Evolutionary conservation across 179 eudicot species (phyloP).

Genomic region (Beta macrorhiza): DNA sequence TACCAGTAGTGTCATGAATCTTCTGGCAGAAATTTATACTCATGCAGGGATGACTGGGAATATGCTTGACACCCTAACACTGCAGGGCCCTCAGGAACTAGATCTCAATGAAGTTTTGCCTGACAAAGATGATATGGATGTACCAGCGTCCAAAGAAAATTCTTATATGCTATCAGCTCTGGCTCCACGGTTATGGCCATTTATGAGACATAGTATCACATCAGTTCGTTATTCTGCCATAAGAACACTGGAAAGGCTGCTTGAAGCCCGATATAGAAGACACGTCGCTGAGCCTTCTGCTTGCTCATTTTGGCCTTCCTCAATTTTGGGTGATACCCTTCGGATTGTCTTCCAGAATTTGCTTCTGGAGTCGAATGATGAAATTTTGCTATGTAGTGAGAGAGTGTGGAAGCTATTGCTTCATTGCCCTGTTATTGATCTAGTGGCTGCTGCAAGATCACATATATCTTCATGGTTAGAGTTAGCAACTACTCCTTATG

Average conservation of each 20-base stretch:
- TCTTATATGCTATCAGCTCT: slow-evolving; percentile 72
- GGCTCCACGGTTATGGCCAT: slow-evolving; percentile 99
- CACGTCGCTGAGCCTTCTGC: slow-evolving; percentile 51
- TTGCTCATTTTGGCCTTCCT: slow-evolving; percentile 87
- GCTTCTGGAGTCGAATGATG: slow-evolving; percentile 87
- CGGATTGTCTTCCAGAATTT: slow-evolving; percentile 92
- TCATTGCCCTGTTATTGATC: slow-evolving; percentile 69
- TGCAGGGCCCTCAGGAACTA: slow-evolving; percentile 46
- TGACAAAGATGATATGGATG: slow-evolving; percentile 50
- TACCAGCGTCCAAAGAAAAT: slow-evolving; percentile 47
- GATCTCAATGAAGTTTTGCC: slow-evolving; percentile 72
- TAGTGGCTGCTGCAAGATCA: slow-evolving; percentile 65
- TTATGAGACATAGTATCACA: slow-evolving; percentile 96
- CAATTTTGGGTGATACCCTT: slow-evolving; percentile 84
- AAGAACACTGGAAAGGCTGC: slow-evolving; percentile 72
- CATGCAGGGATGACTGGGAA: slow-evolving; percentile 87
- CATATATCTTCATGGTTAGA: slow-evolving; percentile 85
- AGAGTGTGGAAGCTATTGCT: slow-evolving; percentile 94
- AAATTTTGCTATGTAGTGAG: slow-evolving; percentile 79
- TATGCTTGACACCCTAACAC: slow-evolving; percentile 44
- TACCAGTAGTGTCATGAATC: slow-evolving; percentile 99
- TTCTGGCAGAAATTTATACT: slow-evolving; percentile 93
- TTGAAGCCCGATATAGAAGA: slow-evolving; percentile 73
- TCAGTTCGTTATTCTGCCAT: slow-evolving; percentile 88
- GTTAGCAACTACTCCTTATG: slow-evolving; percentile 83